These are phyloP conservation scores for Nakaseomyces bracarensis DNA, from an alignment of 1,139 yeast species.

Conservation along the genomic window DNA sequence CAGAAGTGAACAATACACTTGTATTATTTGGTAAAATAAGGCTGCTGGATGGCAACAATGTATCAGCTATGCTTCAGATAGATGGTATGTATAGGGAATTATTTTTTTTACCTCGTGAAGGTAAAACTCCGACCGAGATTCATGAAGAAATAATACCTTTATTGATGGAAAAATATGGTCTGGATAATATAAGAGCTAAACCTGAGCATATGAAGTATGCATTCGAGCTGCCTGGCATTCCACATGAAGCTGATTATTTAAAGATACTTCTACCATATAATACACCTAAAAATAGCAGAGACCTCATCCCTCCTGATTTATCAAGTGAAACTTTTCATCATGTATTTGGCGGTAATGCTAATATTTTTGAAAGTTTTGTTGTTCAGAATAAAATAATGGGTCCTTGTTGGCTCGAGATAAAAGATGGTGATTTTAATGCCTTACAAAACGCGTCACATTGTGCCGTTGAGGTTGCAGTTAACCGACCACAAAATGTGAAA, in stretches of 20 bases:
- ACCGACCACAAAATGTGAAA: slow-evolving; percentile 42
- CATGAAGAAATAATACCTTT: slow-evolving; percentile 67
- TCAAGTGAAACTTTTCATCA: slow-evolving; percentile 71
- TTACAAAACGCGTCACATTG: slow-evolving; percentile 73
- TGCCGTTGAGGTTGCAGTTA: slow-evolving; percentile 59
- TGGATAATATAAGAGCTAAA: slow-evolving; percentile 58
- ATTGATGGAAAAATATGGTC: slow-evolving; percentile 53
- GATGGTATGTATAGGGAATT: slow-evolving; percentile 64
- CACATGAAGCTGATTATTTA: slow-evolving; percentile 71
- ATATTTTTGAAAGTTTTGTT: slow-evolving; percentile 79
- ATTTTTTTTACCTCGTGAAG: slow-evolving; percentile 65
- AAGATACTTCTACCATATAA: slow-evolving; percentile 69
- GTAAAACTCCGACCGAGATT: slow-evolving; percentile 52
- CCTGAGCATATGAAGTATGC: slow-evolving; percentile 76
- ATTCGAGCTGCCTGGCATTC: slow-evolving; percentile 75
- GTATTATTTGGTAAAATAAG: slow-evolving; percentile 77
- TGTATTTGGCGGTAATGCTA: slow-evolving; percentile 72
- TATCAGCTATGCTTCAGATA: slow-evolving; percentile 73
- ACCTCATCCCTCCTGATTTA: slow-evolving; percentile 51
- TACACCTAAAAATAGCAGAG: slow-evolving; percentile 44
- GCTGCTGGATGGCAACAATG: slow-evolving; percentile 47
- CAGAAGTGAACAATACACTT: slow-evolving; percentile 64
- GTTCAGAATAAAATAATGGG: slow-evolving; percentile 85
- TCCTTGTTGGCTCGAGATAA: slow-evolving; percentile 88
- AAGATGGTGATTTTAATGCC: slow-evolving; percentile 51